Conservation (phyloP, 495 filamentous ascomycete genomes). For the Trichoderma parareesei region DNA sequence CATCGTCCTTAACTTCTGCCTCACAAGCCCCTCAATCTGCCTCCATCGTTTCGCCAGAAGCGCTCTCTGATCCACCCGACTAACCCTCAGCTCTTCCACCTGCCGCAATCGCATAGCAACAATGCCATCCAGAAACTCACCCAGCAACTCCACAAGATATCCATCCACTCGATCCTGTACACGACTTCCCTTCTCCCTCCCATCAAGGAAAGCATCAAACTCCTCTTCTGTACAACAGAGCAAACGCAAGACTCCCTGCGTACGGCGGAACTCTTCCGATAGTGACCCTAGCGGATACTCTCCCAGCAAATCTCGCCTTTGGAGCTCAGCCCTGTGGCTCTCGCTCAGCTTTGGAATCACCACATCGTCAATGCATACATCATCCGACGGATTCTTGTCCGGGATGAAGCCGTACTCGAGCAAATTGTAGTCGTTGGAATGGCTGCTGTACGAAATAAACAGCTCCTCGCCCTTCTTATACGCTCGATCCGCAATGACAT, state of each 20-base stretch:
- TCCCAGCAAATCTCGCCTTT: not conserved
- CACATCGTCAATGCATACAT: slow-evolving; percentile 58
- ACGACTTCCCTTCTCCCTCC: not conserved
- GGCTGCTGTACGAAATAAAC: slow-evolving; percentile 69
- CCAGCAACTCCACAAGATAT: not conserved
- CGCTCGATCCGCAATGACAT: not conserved
- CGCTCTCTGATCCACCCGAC: not conserved
- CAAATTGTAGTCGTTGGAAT: slow-evolving; percentile 73
- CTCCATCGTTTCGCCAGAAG: not conserved
- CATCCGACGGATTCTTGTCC: slow-evolving; percentile 54
- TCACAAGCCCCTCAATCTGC: not conserved
- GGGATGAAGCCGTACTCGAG: slow-evolving; percentile 79
- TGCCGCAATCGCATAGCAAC: not conserved
- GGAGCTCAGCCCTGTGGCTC: not conserved
- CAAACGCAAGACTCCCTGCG: not conserved
- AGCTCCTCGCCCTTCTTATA: slow-evolving; percentile 56
- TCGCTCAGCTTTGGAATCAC: slow-evolving; percentile 36
- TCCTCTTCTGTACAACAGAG: not conserved
- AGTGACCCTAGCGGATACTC: not conserved
- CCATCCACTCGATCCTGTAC: not conserved
- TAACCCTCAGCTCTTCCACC: not conserved
- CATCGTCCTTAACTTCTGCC: not conserved
- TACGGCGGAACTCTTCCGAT: not conserved
- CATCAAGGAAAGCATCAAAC: not conserved
- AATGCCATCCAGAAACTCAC: not conserved